These are phyloP conservation scores for Neonectria hederae DNA, from an alignment of 2,329 filamentous ascomycete genomes.

Conservation along the genomic window DNA sequence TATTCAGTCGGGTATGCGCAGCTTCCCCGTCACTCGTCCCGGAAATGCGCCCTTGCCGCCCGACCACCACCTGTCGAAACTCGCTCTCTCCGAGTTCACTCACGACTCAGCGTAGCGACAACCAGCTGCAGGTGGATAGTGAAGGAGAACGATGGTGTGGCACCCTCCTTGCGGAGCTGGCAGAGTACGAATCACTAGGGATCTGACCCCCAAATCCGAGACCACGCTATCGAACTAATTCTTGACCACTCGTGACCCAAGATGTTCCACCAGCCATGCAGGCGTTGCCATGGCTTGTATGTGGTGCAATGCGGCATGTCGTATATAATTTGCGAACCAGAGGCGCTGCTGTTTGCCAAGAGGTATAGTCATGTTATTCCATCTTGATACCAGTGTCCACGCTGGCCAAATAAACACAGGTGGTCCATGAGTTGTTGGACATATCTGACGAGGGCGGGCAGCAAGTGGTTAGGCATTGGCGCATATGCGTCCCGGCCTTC, in stretches of 20 bases:
- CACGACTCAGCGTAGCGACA: constrained; percentile 37
- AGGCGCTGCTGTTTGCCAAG: constrained; percentile 20
- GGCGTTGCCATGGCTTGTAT: constrained; percentile 28
- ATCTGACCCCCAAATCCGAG: constrained; percentile 39
- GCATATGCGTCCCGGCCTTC: constrained; percentile 37
- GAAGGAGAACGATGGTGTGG: constrained; percentile 33
- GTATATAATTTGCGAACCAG: constrained; percentile 10
- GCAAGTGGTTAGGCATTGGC: constrained; percentile 37
- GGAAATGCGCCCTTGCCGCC: constrained; percentile 73
- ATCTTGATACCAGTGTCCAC: constrained; percentile 16
- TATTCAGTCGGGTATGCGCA: constrained; percentile 69
- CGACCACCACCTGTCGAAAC: constrained; percentile 52
- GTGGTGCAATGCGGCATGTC: constrained; percentile 29
- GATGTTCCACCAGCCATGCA: constrained; percentile 35
- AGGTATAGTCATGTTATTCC: constrained; percentile 23
- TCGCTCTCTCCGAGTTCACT: constrained; percentile 50
- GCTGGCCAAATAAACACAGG: constrained; percentile 8
- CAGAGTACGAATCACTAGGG: constrained; percentile 37
- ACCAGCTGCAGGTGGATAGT: constrained; percentile 35
- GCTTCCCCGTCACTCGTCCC: constrained; percentile 70
- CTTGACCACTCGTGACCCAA: constrained; percentile 32
- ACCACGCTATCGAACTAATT: constrained; percentile 36
- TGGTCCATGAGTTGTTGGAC: neutral
- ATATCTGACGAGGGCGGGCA: neutral
- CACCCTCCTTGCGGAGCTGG: constrained; percentile 36